Evolutionary conservation across 2,329 filamentous ascomycete species (phyloP), one percentile per base, ranked within the genome.

Genomic region (Arthrinium phaeospermum): DNA sequence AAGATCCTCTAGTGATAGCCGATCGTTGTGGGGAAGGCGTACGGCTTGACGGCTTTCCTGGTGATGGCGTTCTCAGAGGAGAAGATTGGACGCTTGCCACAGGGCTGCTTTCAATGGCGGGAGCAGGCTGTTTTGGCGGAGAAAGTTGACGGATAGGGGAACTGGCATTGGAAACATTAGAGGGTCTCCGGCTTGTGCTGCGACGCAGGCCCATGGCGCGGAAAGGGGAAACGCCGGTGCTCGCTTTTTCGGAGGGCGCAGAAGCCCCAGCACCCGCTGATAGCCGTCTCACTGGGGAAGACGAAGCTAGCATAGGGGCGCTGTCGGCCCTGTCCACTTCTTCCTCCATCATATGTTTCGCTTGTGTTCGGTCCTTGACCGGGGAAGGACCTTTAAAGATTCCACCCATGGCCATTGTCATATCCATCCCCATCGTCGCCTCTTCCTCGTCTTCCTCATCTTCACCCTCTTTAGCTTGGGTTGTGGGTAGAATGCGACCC

Each of bases 391-490:
- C 74, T 80, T 84, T 80, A 78, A 93, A 83, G 69, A 94, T 93
- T 12, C 86, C 85, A 13, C 92, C 91, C 67, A 93, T 84, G 7
- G 88, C 89, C 67, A 85, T 85, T 1, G 91, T 93, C 79, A 93
- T 89, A 67, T 93, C 91, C 91, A 93, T 93, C 0, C 86, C 90
- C 79, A 88, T 85, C 1, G 89, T 91, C 69, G 82, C 76, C 37
- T 81, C 79, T 22, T 75, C 75, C 30, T 80, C 78, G 4, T 82
- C 79, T 6, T 78, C 83, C 5, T 83, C 83, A 19, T 79, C 79
- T 7, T 78, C 83, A 5, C 83, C 83, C 19, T 79, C 79, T 7
- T 80, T 78, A n/a, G 80, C 74, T 75, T 78, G 67, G 72, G 79
- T 75, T 14, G 81, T 74, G 2, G 81, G 77, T 30, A 91, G 75